Conservation (phyloP, 768 basidiomycete genomes). For the Boletellus sp. region DNA sequence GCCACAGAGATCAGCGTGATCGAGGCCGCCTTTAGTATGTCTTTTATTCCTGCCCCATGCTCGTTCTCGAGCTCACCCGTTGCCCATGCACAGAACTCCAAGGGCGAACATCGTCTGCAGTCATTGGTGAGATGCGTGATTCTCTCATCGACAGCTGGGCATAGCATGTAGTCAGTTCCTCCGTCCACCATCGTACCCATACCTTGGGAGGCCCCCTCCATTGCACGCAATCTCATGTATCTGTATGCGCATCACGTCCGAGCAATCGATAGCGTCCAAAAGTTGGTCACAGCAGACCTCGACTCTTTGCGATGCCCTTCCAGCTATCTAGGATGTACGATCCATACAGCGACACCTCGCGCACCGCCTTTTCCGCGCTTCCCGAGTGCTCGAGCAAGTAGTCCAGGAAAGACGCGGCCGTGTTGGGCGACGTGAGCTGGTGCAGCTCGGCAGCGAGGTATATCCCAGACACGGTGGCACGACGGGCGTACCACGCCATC, state of each 20-base stretch:
- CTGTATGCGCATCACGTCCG: slow-evolving; percentile 13
- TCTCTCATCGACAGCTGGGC: slow-evolving; percentile 92
- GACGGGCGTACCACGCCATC: slow-evolving; percentile 70
- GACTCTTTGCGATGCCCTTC: slow-evolving; percentile 67
- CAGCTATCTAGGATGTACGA: slow-evolving; percentile 66
- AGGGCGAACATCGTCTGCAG: slow-evolving; percentile 76
- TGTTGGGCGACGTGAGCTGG: slow-evolving; percentile 72
- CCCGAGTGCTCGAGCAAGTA: slow-evolving; percentile 52
- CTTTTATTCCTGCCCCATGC: background rate
- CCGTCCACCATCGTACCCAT: background rate
- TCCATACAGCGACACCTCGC: slow-evolving; percentile 53
- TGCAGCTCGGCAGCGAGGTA: slow-evolving; percentile 82
- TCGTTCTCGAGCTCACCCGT: slow-evolving; percentile 4
- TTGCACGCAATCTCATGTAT: slow-evolving; percentile 20
- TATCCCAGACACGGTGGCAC: slow-evolving; percentile 60
- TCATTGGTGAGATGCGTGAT: slow-evolving; percentile 90
- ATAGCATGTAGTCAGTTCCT: slow-evolving; percentile 34
- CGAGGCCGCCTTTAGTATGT: slow-evolving; percentile 94
- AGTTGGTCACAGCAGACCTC: slow-evolving; percentile 42
- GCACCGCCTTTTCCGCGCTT: slow-evolving; percentile 42
- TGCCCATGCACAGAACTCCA: slow-evolving; percentile 58
- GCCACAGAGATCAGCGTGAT: slow-evolving; percentile 98
- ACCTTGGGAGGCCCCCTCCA: slow-evolving; percentile 13
- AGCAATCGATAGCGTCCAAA: slow-evolving; percentile 11
- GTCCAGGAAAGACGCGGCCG: slow-evolving; percentile 64